Evolutionary conservation across 2,329 filamentous ascomycete genomes (phyloP).

Genomic region (Aureobasidium leucospermi): DNA sequence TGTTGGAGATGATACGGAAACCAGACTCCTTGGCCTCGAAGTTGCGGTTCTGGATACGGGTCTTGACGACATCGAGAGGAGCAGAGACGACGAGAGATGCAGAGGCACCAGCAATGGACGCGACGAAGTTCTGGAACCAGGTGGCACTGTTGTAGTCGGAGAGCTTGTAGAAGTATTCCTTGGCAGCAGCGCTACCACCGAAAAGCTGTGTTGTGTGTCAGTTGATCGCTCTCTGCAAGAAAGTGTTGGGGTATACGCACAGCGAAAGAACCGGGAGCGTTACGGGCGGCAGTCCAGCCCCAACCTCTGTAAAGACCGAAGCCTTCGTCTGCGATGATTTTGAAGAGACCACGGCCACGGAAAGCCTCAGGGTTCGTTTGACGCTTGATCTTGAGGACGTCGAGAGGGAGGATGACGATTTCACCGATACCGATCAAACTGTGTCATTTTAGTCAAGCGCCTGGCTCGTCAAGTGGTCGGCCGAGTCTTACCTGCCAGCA

Average conservation of each 20-base stretch:
- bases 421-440: slow-evolving; percentile 95
- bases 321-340: slow-evolving; percentile 86
- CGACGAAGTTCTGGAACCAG: slow-evolving; percentile 96
- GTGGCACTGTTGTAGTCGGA: slow-evolving; percentile 90
- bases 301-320: slow-evolving; percentile 94
- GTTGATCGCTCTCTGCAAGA: not conserved
- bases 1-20: slow-evolving; percentile 83
- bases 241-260: slow-evolving; percentile 46
- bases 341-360: slow-evolving; percentile 82
- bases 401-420: slow-evolving; percentile 87
- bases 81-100: slow-evolving; percentile 95
- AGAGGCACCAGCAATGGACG: slow-evolving; percentile 88
- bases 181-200: slow-evolving; percentile 92
- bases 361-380: slow-evolving; percentile 99
- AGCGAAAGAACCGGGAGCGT: slow-evolving; percentile 93
- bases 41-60: slow-evolving; percentile 95
- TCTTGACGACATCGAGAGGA: slow-evolving; percentile 96
- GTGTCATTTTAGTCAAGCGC: not conserved
- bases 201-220: slow-evolving; percentile 58
- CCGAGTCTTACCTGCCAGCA: slow-evolving; percentile 65
- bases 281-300: slow-evolving; percentile 95
- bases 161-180: slow-evolving; percentile 88
- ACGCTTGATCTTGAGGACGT: slow-evolving; percentile 98
- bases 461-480: not conserved
- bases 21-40: slow-evolving; percentile 96